These are phyloP conservation scores for Ajuga chamaepitys DNA, from an alignment of 257 asterid species.

Conservation along the genomic window DNA sequence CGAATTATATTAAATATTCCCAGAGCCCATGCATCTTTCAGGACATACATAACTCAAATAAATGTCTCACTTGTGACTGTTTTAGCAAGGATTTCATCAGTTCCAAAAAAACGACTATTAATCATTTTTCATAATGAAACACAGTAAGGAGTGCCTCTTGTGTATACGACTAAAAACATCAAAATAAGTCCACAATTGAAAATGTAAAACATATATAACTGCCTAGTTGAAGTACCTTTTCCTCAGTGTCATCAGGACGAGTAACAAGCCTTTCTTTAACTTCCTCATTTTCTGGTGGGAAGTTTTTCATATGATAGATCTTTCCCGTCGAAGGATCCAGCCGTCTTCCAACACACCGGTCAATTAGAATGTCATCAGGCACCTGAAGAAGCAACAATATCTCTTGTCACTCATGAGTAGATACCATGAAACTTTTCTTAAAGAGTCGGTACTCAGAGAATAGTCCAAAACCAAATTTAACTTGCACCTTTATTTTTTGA, in stretches of 20 bases:
- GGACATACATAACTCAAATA: not conserved
- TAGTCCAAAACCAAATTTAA: not conserved
- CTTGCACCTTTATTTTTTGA: not conserved
- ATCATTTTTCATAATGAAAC: not conserved
- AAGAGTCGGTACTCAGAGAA: not conserved
- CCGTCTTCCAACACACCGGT: slow-evolving; percentile 89
- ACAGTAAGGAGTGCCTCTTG: not conserved
- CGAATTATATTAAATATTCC: not conserved
- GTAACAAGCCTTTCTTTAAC: slow-evolving; percentile 63
- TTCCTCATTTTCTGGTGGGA: slow-evolving; percentile 83
- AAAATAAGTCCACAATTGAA: not conserved
- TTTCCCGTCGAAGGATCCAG: slow-evolving; percentile 79
- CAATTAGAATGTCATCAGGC: slow-evolving; percentile 68
- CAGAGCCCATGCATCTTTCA: not conserved
- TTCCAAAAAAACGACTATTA: no score
- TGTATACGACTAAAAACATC: not conserved
- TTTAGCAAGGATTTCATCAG: not conserved
- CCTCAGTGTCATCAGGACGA: slow-evolving; percentile 89
- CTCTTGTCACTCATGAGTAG: slow-evolving; percentile 15
- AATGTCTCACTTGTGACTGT: not conserved
- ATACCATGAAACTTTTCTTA: not conserved
- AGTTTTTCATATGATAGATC: slow-evolving; percentile 60
- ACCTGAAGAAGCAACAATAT: slow-evolving; percentile 45
- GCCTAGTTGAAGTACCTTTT: slow-evolving; percentile 45
- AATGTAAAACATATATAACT: not conserved